phyloP scores from a whole-genome alignment of 495 filamentous ascomycete genomes.

The Aspergillus affinis region DNA sequence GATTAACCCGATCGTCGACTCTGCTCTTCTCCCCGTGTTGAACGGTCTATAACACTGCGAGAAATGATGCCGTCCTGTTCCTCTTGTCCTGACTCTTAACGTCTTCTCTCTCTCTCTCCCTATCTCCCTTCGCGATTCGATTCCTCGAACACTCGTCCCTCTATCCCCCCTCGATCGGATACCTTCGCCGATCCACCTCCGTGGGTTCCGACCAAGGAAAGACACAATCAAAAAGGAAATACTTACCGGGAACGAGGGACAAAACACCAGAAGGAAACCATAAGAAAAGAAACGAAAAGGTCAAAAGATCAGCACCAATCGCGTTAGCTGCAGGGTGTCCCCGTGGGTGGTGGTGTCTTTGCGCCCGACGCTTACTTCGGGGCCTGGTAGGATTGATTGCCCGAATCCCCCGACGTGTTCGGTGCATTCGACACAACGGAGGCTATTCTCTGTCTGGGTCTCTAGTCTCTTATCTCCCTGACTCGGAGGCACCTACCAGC shows the following conservation, averaged over 20 bases:
- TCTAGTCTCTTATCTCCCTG: constrained; percentile 4
- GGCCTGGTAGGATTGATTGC: constrained; percentile 14
- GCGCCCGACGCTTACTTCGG: constrained; percentile 12
- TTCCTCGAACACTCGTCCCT: constrained; percentile 13
- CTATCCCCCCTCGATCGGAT: constrained; percentile 2
- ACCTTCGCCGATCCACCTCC: constrained; percentile 4
- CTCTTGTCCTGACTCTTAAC: constrained; percentile 26
- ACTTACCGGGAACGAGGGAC: not conserved
- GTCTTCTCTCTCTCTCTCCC: constrained; percentile 17
- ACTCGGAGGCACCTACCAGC: not conserved
- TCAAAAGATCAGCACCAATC: not conserved
- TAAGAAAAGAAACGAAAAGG: not conserved
- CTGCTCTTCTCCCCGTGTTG: constrained; percentile 6
- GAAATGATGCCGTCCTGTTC: constrained; percentile 41
- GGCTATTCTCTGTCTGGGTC: not conserved
- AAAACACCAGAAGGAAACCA: not conserved
- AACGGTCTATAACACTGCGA: not conserved
- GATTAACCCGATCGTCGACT: constrained; percentile 5
- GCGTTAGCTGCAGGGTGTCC: not conserved
- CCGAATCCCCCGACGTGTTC: constrained; percentile 18
- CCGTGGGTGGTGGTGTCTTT: not conserved
- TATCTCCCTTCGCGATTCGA: constrained; percentile 18
- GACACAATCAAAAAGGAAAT: not conserved
- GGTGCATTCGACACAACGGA: not conserved
- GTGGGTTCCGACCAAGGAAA: not conserved